These are phyloP conservation scores for Quercus phellos DNA, from an alignment of 331 rosid species.

Conservation along the genomic window DNA sequence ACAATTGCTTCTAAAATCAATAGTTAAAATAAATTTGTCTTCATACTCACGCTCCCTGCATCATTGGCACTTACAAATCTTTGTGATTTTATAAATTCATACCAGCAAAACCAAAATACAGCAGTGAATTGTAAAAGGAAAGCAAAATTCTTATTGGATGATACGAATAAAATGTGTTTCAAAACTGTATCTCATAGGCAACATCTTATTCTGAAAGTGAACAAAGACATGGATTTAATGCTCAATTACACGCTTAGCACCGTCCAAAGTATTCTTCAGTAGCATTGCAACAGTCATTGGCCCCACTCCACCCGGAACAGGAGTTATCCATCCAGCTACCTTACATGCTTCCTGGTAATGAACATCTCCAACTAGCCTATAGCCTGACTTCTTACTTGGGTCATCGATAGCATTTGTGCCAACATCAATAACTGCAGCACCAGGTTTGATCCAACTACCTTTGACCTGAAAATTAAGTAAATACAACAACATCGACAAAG, in stretches of 20 bases:
- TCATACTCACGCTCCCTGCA: no score
- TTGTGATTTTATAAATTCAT: no score
- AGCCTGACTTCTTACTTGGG: constrained; percentile 72
- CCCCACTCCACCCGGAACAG: constrained; percentile 95
- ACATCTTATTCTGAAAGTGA: constrained; percentile 1
- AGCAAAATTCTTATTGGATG: no score
- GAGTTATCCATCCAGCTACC: constrained; percentile 83
- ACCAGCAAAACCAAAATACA: no score
- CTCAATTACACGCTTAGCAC: constrained; percentile 60
- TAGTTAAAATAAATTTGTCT: no score
- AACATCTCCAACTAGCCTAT: constrained; percentile 85
- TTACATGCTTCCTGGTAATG: constrained; percentile 80
- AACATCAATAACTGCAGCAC: constrained; percentile 93
- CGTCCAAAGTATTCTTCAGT: constrained; percentile 75
- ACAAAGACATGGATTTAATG: constrained; percentile 21
- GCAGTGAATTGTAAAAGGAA: no score
- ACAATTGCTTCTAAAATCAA: no score
- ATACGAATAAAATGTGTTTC: no score
- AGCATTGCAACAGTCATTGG: constrained; percentile 94
- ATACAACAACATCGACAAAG: no score
- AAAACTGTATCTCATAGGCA: no score
- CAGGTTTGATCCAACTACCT: constrained; percentile 94
- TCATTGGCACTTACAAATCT: no score
- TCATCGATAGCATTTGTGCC: constrained; percentile 87
- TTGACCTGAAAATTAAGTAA: constrained; percentile 45